Percentiles rank a stretch among this genome's conserved stretches.
phyloP scores from a whole-genome alignment of 345 rosid species.

The Draba incana region DNA sequence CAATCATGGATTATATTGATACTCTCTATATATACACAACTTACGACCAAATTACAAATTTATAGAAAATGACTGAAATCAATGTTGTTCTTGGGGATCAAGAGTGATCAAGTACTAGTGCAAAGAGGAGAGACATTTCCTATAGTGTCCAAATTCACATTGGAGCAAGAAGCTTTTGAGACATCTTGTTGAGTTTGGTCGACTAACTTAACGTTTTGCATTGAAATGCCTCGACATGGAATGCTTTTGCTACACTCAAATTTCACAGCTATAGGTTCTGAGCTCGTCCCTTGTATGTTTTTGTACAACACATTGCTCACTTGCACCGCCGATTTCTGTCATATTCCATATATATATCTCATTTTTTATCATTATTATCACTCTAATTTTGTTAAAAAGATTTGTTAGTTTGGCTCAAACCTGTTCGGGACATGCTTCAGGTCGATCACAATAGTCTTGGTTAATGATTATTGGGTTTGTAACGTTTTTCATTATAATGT shows the following conservation, averaged over 20 bases:
- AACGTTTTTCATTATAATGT: conserved; percentile 67
- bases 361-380: neutral
- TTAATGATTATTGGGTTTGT: conserved; percentile 80
- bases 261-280: conserved; percentile 59
- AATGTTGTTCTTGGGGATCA: neutral
- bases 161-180: conserved; percentile 63
- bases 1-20: conserved; percentile 9
- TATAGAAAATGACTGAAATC: conserved; percentile 5
- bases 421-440: conserved; percentile 58
- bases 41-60: neutral
- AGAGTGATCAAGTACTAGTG: conserved; percentile 23
- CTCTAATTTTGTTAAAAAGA: neutral
- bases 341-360: neutral
- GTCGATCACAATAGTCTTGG: conserved; percentile 79
- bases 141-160: conserved; percentile 43
- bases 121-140: conserved; percentile 63
- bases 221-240: conserved; percentile 59
- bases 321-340: conserved; percentile 73
- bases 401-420: conserved; percentile 38
- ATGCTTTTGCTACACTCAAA: conserved; percentile 62
- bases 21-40: conserved; percentile 20
- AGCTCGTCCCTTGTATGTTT: conserved; percentile 78
- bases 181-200: conserved; percentile 27
- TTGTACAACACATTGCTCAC: conserved; percentile 69
- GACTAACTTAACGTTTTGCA: conserved; percentile 55